Evolutionary conservation across 352 stramenopile species (phyloP).

Genomic region (Pythium brachiatum): DNA sequence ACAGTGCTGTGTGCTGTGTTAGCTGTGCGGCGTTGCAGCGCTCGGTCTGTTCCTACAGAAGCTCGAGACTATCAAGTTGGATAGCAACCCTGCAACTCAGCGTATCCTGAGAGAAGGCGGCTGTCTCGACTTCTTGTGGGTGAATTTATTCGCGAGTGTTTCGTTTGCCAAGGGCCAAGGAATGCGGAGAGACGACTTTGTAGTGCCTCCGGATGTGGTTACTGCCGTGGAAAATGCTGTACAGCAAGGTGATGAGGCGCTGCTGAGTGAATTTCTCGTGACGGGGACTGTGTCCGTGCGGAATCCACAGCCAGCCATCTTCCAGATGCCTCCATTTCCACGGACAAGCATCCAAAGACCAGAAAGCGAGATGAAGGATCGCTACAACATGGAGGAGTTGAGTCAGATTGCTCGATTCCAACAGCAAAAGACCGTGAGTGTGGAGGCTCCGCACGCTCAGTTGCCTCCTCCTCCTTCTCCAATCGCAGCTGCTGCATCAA

Average conservation of each 20-base stretch:
- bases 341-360: background rate
- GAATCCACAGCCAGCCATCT: background rate
- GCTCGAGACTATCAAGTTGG: conserved; percentile 46
- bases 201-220: conserved; percentile 15
- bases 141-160: conserved; percentile 39
- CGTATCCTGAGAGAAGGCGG: conserved; percentile 34
- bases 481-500: background rate
- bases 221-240: conserved; percentile 25
- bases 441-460: background rate
- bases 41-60: conserved; percentile 37
- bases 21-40: conserved; percentile 51
- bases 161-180: conserved; percentile 7
- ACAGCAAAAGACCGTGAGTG: background rate
- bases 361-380: background rate
- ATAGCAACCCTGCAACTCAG: conserved; percentile 40
- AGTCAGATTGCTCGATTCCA: background rate
- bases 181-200: conserved; percentile 25
- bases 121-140: conserved; percentile 40
- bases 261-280: conserved; percentile 24
- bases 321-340: background rate
- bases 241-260: conserved; percentile 22
- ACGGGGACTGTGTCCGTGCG: conserved; percentile 11
- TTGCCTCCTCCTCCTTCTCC: background rate
- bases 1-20: background rate
- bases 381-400: background rate